Base-by-base conservation (phyloP, 768 basidiomycete genomes). In the Boletellus sp. region DNA sequence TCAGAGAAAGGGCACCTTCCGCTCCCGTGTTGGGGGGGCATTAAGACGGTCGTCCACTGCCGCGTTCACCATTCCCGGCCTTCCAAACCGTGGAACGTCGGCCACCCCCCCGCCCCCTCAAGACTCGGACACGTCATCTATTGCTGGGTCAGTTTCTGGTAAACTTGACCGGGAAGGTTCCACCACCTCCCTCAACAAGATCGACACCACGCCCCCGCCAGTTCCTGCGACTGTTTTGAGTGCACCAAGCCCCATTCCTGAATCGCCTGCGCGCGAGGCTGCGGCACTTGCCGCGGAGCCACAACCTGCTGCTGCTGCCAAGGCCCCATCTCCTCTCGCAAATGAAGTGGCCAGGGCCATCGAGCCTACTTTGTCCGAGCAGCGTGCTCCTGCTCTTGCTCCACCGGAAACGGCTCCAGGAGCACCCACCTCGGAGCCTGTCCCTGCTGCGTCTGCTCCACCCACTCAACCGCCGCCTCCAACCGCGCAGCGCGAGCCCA, bases 1-100 rank as follows among this genome's bases (percentile, higher is more conserved):
- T 7, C 66, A 64, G 45, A 77, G 71, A 60, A 68, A 68, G 48
- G 57, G 56, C 2, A 72, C 77, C 39, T 72, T 78, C 60, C 83
- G 85, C 67, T 68, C 73, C 35, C 82, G 85, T 43, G 77, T 86
- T 71, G 80, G 80, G 43, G 75, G 73, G 42, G 78, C 72, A 45
- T 72, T 85, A 62, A 77, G 83, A 8, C 80, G 84, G 45, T 77
- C 83, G 3, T 85, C 85, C 16, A 77, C 79, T n/a, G n/a, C n/a
- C 4, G 69, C 76, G 9, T 72, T 84, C 52, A 66, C 68, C 35
- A 69, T 81, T 35, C 67, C 67, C 17, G 54, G 57, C 33, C 68
- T 53, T 66, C 78, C 43, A 42, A 54, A 59, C 48, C 72, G 54
- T 48, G 55, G 47, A 5, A 36, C 16, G 23, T 64, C 69, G 50